These are phyloP conservation scores for Sparassis latifolia DNA, from an alignment of 1,284 basidiomycete species.

Conservation along the genomic window DNA sequence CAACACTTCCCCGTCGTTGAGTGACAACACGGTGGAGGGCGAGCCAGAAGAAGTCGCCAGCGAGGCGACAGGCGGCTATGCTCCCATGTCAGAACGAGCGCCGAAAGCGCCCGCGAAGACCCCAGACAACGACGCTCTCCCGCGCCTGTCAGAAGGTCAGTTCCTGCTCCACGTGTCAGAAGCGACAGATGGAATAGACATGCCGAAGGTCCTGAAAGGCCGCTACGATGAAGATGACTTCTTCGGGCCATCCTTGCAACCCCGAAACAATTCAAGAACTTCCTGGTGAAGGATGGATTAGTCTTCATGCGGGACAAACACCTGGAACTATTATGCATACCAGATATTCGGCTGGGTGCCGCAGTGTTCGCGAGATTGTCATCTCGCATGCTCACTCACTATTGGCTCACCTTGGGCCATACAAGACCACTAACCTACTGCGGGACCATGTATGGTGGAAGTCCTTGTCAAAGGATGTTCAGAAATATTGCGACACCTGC, in stretches of 20 bases:
- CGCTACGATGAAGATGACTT: slow-evolving; percentile 1
- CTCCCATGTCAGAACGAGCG: too few species aligned
- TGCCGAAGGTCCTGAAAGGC: background rate
- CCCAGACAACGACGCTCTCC: too few species aligned
- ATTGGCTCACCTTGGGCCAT: slow-evolving; percentile 19
- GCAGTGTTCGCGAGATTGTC: slow-evolving; percentile 15
- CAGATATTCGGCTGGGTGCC: slow-evolving; percentile 10
- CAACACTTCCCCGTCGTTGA: too few species aligned
- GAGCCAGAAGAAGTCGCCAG: background rate
- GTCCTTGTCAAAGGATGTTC: slow-evolving; percentile 14
- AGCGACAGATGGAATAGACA: background rate
- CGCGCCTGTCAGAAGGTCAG: background rate
- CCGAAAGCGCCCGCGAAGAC: background rate
- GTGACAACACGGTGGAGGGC: background rate
- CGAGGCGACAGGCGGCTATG: too few species aligned
- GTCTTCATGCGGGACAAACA: slow-evolving; percentile 7
- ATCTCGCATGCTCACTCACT: slow-evolving; percentile 22
- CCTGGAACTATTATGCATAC: slow-evolving; percentile 15
- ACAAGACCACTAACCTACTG: slow-evolving; percentile 19
- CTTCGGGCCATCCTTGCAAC: background rate
- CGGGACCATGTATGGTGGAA: slow-evolving; percentile 24
- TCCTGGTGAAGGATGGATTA: slow-evolving; percentile 10
- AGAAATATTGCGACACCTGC: slow-evolving; percentile 18
- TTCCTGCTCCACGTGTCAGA: background rate
- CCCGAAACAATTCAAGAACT: slow-evolving; percentile 10